phyloP scores from a whole-genome alignment of 805 yeast genomes.

The Pichia heedii region DNA sequence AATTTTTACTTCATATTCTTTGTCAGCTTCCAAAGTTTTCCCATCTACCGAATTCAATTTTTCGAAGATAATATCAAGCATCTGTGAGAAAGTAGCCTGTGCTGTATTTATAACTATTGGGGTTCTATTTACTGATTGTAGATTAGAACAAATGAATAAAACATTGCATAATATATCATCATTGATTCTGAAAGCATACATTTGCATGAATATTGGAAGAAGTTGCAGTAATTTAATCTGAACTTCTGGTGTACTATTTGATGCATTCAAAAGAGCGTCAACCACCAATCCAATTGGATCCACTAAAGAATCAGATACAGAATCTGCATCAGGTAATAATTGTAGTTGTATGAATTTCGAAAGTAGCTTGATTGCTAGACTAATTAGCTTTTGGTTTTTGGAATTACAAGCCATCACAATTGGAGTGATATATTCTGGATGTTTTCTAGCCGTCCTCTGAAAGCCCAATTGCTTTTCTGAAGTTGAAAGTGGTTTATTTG shows the following conservation, averaged over 20 bases:
- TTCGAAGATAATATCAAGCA: slow-evolving; percentile 72
- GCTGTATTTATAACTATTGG: slow-evolving; percentile 84
- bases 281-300: slow-evolving; percentile 42
- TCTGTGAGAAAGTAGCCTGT: slow-evolving; percentile 84
- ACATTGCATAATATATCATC: slow-evolving; percentile 51
- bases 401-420: slow-evolving; percentile 65
- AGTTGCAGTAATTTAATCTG: slow-evolving; percentile 82
- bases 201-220: slow-evolving; percentile 64
- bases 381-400: slow-evolving; percentile 62
- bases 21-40: slow-evolving; percentile 24
- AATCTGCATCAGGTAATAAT: slow-evolving; percentile 44
- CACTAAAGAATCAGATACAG: slow-evolving; percentile 1
- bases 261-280: slow-evolving; percentile 63
- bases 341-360: slow-evolving; percentile 48
- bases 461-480: not conserved
- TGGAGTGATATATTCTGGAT: slow-evolving; percentile 55
- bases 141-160: slow-evolving; percentile 58
- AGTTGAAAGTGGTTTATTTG: not conserved
- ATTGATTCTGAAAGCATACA: slow-evolving; percentile 45
- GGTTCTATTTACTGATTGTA: slow-evolving; percentile 60
- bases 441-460: slow-evolving; percentile 3
- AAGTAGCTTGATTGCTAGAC: slow-evolving; percentile 63
- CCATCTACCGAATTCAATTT: slow-evolving; percentile 38
- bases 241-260: slow-evolving; percentile 60
- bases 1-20: slow-evolving; percentile 30